phyloP scores from a whole-genome alignment of 768 basidiomycete species.

The Asterophora parasitica region DNA sequence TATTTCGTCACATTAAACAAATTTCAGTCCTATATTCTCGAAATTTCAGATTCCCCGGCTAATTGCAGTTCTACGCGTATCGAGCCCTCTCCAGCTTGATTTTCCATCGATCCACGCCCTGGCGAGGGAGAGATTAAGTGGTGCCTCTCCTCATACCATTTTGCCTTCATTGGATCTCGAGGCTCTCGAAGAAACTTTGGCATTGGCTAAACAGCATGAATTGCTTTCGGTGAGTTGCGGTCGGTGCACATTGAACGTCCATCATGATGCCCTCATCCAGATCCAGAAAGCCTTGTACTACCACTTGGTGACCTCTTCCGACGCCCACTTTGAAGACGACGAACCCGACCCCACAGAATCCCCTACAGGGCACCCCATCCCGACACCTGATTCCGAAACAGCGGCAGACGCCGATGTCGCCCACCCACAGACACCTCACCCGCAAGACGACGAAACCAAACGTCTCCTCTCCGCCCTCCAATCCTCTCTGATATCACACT shows the following conservation, averaged over 20 bases:
- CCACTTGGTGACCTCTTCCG: constrained; percentile 44
- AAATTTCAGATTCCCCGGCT: constrained; percentile 42
- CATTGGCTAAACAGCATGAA: constrained; percentile 43
- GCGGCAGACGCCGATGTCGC: neutral
- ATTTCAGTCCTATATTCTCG: constrained; percentile 40
- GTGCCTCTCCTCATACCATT: constrained; percentile 47
- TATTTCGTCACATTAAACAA: neutral
- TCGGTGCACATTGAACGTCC: neutral
- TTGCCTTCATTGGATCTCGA: constrained; percentile 37
- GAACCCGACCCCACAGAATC: neutral
- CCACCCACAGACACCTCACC: constrained; percentile 22
- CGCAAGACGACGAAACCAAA: constrained; percentile 30
- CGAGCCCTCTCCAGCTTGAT: constrained; percentile 52
- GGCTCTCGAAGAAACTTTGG: constrained; percentile 49
- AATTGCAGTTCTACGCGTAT: constrained; percentile 52
- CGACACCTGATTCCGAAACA: constrained; percentile 8
- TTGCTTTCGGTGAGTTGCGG: constrained; percentile 42
- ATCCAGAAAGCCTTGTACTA: constrained; percentile 63
- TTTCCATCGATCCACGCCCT: constrained; percentile 47
- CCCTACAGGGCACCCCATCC: neutral
- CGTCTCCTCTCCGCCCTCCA: constrained; percentile 44
- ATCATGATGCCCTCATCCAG: constrained; percentile 24
- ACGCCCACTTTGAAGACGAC: constrained; percentile 8
- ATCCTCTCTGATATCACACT: constrained; percentile 42
- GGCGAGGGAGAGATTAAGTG: constrained; percentile 37